These are phyloP conservation scores for Zymoseptoria pseudotritici DNA, from an alignment of 2,329 filamentous ascomycete genomes.

Conservation along the genomic window DNA sequence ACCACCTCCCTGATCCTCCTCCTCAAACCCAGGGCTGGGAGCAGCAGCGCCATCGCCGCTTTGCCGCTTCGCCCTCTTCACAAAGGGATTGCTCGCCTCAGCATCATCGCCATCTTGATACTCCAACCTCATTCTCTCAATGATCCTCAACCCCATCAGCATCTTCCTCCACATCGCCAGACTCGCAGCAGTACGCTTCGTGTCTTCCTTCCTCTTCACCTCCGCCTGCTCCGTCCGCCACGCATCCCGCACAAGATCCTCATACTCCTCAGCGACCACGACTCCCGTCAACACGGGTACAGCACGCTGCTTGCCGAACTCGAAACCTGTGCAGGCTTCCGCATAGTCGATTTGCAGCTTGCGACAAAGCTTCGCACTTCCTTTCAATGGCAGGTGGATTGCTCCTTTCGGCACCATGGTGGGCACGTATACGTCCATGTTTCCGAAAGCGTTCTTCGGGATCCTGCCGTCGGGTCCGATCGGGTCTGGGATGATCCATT, in stretches of 20 bases:
- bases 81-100: conserved; percentile 48
- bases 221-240: conserved; percentile 70
- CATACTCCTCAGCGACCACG: conserved; percentile 75
- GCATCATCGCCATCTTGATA: conserved; percentile 53
- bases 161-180: conserved; percentile 80
- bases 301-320: conserved; percentile 90
- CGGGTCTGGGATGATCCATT: conserved; percentile 93
- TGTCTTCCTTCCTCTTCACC: conserved; percentile 68
- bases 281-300: conserved; percentile 88
- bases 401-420: conserved; percentile 87
- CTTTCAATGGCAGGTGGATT: conserved; percentile 72
- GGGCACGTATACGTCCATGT: conserved; percentile 90
- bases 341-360: conserved; percentile 80
- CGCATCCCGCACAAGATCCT: conserved; percentile 65
- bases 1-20: conserved; percentile 29
- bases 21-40: conserved; percentile 4
- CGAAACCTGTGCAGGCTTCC: conserved; percentile 91
- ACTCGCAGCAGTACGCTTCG: conserved; percentile 68
- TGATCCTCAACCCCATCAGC: conserved; percentile 74
- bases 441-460: conserved; percentile 89
- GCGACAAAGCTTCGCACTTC: conserved; percentile 72
- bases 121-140: conserved; percentile 66
- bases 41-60: conserved; percentile 11
- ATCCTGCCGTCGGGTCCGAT: conserved; percentile 63
- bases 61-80: conserved; percentile 28